These are phyloP conservation scores for Aspergillus niger DNA, from an alignment of 2,329 filamentous ascomycete genomes.

Conservation along the genomic window DNA sequence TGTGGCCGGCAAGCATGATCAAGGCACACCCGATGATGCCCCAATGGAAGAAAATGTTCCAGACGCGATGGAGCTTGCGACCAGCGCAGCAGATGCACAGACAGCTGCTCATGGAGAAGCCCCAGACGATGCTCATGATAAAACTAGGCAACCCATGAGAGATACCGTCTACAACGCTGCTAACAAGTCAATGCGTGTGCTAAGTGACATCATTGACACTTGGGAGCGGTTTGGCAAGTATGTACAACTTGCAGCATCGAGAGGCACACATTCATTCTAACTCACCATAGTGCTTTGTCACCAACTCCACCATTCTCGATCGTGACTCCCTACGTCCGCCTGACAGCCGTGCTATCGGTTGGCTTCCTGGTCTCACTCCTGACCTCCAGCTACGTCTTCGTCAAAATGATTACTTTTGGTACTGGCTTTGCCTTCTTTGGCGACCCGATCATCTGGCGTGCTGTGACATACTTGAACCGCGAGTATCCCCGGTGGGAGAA, in stretches of 20 bases:
- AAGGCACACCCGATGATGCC: constrained; percentile 60
- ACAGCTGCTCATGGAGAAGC: constrained; percentile 55
- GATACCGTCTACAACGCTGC: constrained; percentile 76
- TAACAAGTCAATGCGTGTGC: constrained; percentile 68
- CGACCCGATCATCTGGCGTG: constrained; percentile 68
- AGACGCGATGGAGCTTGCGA: constrained; percentile 61
- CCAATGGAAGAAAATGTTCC: constrained; percentile 58
- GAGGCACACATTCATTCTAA: neutral
- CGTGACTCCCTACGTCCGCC: constrained; percentile 54
- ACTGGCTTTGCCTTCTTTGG: constrained; percentile 79
- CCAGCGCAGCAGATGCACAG: constrained; percentile 57
- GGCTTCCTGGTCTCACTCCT: constrained; percentile 57
- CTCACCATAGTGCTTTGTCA: constrained; percentile 55
- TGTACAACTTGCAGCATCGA: constrained; percentile 21
- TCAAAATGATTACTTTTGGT: constrained; percentile 67
- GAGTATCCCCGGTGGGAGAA: constrained; percentile 72
- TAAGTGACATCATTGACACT: constrained; percentile 61
- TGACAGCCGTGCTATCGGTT: constrained; percentile 58
- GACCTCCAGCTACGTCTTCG: constrained; percentile 59
- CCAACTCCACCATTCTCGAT: constrained; percentile 64
- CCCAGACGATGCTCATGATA: constrained; percentile 61
- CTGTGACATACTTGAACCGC: constrained; percentile 52
- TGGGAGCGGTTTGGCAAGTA: constrained; percentile 67
- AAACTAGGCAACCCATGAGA: constrained; percentile 77
- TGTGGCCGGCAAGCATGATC: constrained; percentile 74